A percentile compares a stretch with the other conserved stretches of the same genome.
Conservation (phyloP, 1,139 yeast genomes). For the Zygosaccharomyces sapae region DNA sequence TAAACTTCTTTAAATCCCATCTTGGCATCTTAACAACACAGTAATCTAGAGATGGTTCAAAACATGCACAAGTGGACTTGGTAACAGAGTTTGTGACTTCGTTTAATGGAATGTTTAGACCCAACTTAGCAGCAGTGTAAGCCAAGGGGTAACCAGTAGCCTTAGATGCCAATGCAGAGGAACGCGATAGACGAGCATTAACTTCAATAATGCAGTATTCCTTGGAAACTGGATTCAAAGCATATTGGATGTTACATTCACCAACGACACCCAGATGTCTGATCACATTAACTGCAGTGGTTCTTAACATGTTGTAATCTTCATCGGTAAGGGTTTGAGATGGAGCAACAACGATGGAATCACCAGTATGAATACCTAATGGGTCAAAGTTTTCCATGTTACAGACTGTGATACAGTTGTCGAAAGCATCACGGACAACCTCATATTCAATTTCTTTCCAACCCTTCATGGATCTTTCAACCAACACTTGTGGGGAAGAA, state of each 20-base stretch:
- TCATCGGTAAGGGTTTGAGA: conserved; percentile 96
- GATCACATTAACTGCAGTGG: conserved; percentile 95
- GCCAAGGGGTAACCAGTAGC: conserved; percentile 99
- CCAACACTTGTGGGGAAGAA: conserved; percentile 90
- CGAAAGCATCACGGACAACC: conserved; percentile 96
- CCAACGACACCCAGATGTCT: conserved; percentile 99
- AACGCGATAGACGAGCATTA: conserved; percentile 94
- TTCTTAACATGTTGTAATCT: conserved; percentile 96
- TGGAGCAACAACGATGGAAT: conserved; percentile 97
- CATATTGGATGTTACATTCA: conserved; percentile 98
- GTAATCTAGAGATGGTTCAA: conserved; percentile 96
- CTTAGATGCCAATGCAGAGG: conserved; percentile 97
- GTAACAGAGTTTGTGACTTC: conserved; percentile 94
- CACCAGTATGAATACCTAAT: conserved; percentile 98
- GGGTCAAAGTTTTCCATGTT: conserved; percentile 99
- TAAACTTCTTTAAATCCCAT: conserved; percentile 97
- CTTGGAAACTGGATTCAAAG: conserved; percentile 87
- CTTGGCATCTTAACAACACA: conserved; percentile 98
- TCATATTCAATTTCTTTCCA: conserved; percentile 99
- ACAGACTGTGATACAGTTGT: conserved; percentile 98
- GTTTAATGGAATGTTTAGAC: conserved; percentile 87
- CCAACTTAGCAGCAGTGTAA: conserved; percentile 95
- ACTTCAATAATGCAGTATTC: conserved; percentile 98
- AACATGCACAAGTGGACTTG: conserved; percentile 91
- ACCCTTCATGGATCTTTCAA: conserved; percentile 96